Evolutionary conservation across 1,284 basidiomycete genomes (phyloP).

Genomic region (Volvariella surrecta): DNA sequence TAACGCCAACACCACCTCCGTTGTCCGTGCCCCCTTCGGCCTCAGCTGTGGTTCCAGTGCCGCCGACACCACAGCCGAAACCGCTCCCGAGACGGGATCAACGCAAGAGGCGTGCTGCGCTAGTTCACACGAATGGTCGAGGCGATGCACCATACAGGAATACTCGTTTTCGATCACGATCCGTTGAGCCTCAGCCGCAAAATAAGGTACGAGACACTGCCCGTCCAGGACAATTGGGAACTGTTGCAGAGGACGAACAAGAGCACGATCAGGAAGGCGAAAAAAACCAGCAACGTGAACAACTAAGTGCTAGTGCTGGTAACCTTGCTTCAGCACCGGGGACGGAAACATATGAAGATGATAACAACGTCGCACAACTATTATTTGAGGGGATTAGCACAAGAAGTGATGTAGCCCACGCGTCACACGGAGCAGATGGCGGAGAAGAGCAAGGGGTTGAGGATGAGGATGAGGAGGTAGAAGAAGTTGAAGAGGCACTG

Average conservation of each 20-base stretch:
- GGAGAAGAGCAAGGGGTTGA: background rate
- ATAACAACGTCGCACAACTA: conserved; percentile 3
- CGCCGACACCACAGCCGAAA: too few species aligned
- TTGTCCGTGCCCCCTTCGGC: too few species aligned
- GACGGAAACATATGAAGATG: conserved; percentile 5
- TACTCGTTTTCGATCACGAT: conserved; percentile 14
- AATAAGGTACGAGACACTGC: background rate
- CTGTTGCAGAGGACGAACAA: background rate
- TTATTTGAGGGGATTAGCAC: background rate
- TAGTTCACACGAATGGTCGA: background rate
- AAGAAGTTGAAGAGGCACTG: conserved; percentile 4
- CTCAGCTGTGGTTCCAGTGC: too few species aligned
- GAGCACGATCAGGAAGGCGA: background rate
- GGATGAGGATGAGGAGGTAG: conserved; percentile 6
- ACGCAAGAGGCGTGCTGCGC: background rate
- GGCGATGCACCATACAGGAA: conserved; percentile 13
- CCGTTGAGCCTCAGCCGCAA: conserved; percentile 7
- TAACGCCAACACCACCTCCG: too few species aligned
- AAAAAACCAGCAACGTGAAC: background rate
- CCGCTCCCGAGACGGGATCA: too few species aligned
- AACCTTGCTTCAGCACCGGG: background rate
- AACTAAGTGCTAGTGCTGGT: background rate
- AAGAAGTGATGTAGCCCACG: background rate
- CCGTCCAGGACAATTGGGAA: background rate
- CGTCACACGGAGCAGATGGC: background rate